These are phyloP conservation scores for Chytriomyces sp. DNA, from an alignment of 192 early-diverging fungal genomes.

Conservation along the genomic window DNA sequence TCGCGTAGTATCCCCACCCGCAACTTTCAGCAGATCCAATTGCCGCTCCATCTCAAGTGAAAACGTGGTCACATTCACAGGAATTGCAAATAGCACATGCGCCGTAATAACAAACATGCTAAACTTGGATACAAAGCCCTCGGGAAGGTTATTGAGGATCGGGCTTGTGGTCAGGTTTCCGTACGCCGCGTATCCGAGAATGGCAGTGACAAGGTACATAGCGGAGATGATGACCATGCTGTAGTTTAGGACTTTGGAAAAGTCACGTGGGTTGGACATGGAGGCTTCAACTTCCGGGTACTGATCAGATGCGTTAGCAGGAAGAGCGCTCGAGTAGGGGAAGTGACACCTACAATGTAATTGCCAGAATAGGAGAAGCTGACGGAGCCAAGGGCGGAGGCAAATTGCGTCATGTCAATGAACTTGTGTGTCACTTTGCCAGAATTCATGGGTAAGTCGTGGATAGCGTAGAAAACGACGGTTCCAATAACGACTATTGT, in stretches of 20 bases:
- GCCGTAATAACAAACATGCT: conserved; percentile 75
- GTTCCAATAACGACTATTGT: conserved; percentile 73
- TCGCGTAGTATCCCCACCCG: background rate
- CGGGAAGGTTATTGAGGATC: conserved; percentile 73
- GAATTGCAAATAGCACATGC: conserved; percentile 81
- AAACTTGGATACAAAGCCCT: conserved; percentile 51
- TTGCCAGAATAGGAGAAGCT: conserved; percentile 82
- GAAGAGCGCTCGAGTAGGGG: background rate
- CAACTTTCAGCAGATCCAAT: conserved; percentile 44
- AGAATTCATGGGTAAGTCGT: conserved; percentile 47
- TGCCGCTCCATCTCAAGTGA: conserved; percentile 73
- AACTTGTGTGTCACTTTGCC: conserved; percentile 55
- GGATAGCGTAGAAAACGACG: conserved; percentile 63
- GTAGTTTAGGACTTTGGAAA: conserved; percentile 67
- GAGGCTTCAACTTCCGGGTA: conserved; percentile 83
- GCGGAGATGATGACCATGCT: conserved; percentile 66
- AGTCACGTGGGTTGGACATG: conserved; percentile 71
- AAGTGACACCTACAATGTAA: conserved; percentile 46
- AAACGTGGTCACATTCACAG: conserved; percentile 74
- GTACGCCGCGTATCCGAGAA: conserved; percentile 75
- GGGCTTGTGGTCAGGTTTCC: conserved; percentile 68
- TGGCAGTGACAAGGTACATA: conserved; percentile 70
- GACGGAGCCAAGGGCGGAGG: conserved; percentile 76
- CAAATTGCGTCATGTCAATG: conserved; percentile 61
- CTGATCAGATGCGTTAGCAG: background rate